Evolutionary conservation across 768 basidiomycete species (phyloP), one percentile per base, ranked within the genome.

Genomic region (Auriscalpium vulgare): DNA sequence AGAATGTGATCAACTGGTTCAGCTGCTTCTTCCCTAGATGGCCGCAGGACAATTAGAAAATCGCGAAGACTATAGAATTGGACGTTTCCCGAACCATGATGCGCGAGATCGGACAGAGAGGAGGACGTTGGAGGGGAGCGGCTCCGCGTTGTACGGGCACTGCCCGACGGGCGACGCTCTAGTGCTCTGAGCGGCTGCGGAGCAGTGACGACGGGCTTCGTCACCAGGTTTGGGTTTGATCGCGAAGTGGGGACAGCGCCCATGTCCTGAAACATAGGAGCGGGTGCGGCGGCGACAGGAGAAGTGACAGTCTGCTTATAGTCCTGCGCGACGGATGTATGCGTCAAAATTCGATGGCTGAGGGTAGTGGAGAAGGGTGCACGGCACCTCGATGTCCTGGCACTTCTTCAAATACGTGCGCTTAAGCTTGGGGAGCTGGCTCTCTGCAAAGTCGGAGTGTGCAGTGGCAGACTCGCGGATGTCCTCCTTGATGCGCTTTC

Each of bases 401-500:
- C 89, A 91, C 69, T 91, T 94, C 73, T 85, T 91, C 21, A 81
- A 69, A 67, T 97, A 97, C 44, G 78, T 71, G 50, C 82, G 77
- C 73, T 91, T 94, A 52, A 95, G 71, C 63, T 83, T 87, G 1
- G 93, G 93, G 9, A 95, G 74, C n/a, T 78, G 74, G 54, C 77
- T 82, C 65, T 91, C 90, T 10, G 85, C 84, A 65, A 84, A 93
- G 36, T 95, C 93, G 36, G 80, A 79, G 68, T 95, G 93, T 37
- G 87, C 82, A 53, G 70, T 62, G n/a, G 75, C 74, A 0, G 92
- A 90, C 9, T 83, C 83, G 68, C 91, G 93, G 54, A 95, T 70
- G 66, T 95, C 93, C 65, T 95, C 93, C 67, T 88, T 91, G 68
- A 97, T 87, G 29, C 91, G 84, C 66, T 91, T 90, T 48, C 90